A percentile compares a stretch with the other conserved stretches of the same genome.
These are phyloP conservation scores for Pilaira anomala DNA, from an alignment of 192 early-diverging fungal species.

Conservation along the genomic window DNA sequence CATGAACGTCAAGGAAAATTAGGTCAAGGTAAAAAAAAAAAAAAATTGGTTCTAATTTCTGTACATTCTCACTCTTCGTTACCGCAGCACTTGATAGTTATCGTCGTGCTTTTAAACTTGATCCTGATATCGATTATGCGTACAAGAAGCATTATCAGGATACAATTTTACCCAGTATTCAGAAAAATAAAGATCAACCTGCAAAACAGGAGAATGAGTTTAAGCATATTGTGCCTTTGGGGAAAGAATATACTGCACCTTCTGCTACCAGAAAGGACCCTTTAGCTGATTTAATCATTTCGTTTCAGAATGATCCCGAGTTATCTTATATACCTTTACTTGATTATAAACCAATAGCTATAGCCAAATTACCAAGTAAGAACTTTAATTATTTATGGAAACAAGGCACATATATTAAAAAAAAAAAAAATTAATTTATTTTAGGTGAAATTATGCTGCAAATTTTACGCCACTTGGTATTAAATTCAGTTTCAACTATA, in stretches of 20 bases:
- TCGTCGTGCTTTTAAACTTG: constrained; percentile 35
- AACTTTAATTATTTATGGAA: not conserved
- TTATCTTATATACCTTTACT: constrained; percentile 21
- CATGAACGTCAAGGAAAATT: constrained; percentile 39
- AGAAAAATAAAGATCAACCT: not conserved
- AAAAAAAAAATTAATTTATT: not conserved
- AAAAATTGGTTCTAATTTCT: not conserved
- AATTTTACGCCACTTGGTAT: constrained; percentile 24
- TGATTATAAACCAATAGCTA: constrained; percentile 31
- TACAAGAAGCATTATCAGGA: constrained; percentile 30
- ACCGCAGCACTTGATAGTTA: constrained; percentile 32
- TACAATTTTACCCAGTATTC: not conserved
- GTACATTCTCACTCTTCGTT: not conserved
- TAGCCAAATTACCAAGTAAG: constrained; percentile 39
- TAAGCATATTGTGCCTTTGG: constrained; percentile 7
- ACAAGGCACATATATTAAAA: not conserved
- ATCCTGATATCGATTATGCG: constrained; percentile 28
- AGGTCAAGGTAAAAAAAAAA: constrained; percentile 25
- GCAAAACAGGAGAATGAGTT: not conserved
- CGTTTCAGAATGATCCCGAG: not conserved
- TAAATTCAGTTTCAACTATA: constrained; percentile 27
- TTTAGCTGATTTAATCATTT: not conserved
- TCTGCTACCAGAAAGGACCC: not conserved
- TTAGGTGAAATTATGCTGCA: constrained; percentile 32
- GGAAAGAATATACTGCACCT: constrained; percentile 5